These are phyloP conservation scores for Chrysanthemum makinoi DNA, from an alignment of 129 eudicot genomes.

Conservation along the genomic window DNA sequence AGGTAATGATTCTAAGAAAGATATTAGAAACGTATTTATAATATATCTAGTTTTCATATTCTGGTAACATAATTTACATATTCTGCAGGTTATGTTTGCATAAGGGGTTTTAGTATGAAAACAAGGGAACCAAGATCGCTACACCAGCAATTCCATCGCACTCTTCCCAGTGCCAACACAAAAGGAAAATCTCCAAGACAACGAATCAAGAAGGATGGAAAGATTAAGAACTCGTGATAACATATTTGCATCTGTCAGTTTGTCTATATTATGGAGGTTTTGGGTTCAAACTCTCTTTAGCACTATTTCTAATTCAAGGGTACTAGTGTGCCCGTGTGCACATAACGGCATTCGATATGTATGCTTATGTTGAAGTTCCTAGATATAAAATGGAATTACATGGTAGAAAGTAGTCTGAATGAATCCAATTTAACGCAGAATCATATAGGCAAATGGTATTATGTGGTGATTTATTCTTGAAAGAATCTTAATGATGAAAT, in stretches of 20 bases:
- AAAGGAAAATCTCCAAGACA: constrained; percentile 13
- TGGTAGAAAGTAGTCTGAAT: no score
- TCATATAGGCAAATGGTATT: no score
- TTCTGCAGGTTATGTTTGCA: constrained; percentile 33
- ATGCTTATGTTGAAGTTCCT: no score
- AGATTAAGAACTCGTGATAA: neutral
- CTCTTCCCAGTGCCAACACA: neutral
- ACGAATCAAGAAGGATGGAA: neutral
- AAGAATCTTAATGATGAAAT: no score
- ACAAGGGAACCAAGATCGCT: constrained; percentile 25
- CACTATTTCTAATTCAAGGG: no score
- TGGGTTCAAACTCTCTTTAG: no score
- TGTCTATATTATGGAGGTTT: no score
- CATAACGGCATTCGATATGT: no score
- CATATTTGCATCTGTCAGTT: neutral
- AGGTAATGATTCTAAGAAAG: constrained; percentile 22
- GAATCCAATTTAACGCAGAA: no score
- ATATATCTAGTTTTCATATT: neutral
- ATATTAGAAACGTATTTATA: neutral
- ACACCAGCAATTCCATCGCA: constrained; percentile 19
- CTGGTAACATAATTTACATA: neutral
- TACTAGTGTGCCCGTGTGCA: no score
- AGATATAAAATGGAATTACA: no score
- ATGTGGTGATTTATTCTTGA: no score
- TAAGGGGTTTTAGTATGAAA: constrained; percentile 30